phyloP scores from a whole-genome alignment of 768 basidiomycete genomes.

The Serendipita sp. region DNA sequence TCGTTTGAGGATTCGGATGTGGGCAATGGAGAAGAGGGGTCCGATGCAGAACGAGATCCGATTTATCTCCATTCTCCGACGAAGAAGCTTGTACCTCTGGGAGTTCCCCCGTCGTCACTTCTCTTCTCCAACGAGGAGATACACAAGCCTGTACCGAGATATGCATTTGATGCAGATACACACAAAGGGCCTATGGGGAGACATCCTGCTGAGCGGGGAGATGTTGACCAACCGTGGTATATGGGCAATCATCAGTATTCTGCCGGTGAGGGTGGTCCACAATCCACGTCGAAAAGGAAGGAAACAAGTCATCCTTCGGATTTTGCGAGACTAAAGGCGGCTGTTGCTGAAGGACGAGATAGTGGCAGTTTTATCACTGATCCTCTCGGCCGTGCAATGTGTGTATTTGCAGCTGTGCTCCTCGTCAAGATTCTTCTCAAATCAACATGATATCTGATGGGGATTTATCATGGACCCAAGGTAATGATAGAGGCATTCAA shows the following conservation, averaged over 20 bases:
- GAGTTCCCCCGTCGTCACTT: not conserved
- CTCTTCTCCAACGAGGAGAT: not conserved
- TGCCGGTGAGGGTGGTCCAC: not conserved
- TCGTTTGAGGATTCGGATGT: not conserved
- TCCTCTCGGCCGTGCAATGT: conserved; percentile 2
- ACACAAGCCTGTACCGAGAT: not conserved
- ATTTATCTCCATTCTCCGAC: not conserved
- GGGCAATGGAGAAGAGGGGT: not conserved
- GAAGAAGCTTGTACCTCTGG: not conserved
- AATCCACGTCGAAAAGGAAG: not conserved
- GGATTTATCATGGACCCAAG: not conserved
- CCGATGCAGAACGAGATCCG: not conserved
- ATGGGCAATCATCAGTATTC: not conserved
- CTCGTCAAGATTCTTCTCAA: conserved; percentile 1
- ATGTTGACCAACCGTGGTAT: not conserved
- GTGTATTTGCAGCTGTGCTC: not conserved
- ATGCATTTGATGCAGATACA: not conserved
- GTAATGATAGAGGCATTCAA: not conserved
- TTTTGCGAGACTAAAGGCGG: not conserved
- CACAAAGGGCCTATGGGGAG: not conserved
- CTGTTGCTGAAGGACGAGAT: not conserved
- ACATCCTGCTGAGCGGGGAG: not conserved
- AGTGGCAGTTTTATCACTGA: not conserved
- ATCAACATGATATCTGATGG: not conserved
- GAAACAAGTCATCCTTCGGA: not conserved